phyloP scores from a whole-genome alignment of 73 alveolate species.

The Paramecium bursaria region DNA sequence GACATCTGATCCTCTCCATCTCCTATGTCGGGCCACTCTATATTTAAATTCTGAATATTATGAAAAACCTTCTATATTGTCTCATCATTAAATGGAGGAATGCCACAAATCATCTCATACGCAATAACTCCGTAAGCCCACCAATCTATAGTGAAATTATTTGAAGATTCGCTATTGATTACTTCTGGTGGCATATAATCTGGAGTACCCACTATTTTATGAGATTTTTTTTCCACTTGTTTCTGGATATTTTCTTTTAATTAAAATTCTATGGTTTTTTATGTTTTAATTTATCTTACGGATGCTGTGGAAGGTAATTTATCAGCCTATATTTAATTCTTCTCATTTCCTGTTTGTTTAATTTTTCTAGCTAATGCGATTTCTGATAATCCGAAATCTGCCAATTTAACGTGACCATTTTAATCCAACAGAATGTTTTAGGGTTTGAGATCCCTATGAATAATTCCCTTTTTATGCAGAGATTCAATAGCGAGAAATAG shows the following conservation, averaged over 20 bases:
- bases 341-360: slow-evolving; percentile 41
- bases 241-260: neutral
- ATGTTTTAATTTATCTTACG: slow-evolving; percentile 6
- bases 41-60: neutral
- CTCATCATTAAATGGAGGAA: slow-evolving; percentile 54
- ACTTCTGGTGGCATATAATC: slow-evolving; percentile 73
- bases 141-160: slow-evolving; percentile 48
- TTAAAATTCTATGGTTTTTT: slow-evolving; percentile 35
- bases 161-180: slow-evolving; percentile 55
- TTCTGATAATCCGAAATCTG: slow-evolving; percentile 83
- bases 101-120: slow-evolving; percentile 29
- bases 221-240: slow-evolving; percentile 33
- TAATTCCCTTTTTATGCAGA: slow-evolving; percentile 75
- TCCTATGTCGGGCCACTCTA: slow-evolving; percentile 52
- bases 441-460: slow-evolving; percentile 83
- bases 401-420: slow-evolving; percentile 79
- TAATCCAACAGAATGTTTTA: slow-evolving; percentile 77
- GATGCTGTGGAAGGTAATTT: slow-evolving; percentile 28
- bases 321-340: slow-evolving; percentile 20
- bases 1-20: slow-evolving; percentile 73
- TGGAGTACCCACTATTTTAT: slow-evolving; percentile 69
- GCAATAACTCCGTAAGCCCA: slow-evolving; percentile 29
- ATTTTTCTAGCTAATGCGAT: slow-evolving; percentile 63
- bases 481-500: slow-evolving; percentile 74
- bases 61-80: slow-evolving; percentile 35